Base-by-base conservation (phyloP, 176 grass and related monocot species). In the Aechmea fasciata region DNA sequence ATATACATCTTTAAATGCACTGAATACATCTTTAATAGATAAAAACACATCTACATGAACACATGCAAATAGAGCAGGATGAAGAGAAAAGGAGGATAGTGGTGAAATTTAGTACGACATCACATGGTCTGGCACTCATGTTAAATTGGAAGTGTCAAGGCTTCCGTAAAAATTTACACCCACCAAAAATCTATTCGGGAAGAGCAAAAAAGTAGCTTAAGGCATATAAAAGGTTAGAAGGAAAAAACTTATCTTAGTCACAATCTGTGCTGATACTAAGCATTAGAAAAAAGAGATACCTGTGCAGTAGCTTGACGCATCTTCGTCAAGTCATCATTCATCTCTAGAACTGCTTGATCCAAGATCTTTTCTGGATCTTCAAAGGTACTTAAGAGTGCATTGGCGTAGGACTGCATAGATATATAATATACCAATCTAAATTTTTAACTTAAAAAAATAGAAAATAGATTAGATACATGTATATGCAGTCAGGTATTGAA, bases 321-420 rank as follows among this genome's bases (percentile, higher is more conserved):
- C 79, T 99, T 99, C 57, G 81, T 93, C 55, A 99, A 90, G 70
- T 99, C 95, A 51, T 99, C 95, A 65, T 88, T 99, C 95, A 99
- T 99, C 70, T 99, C 95, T 49, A 99, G 52, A 64, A 99, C 95
- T 1, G 95, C 95, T 73, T 99, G 95, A 29, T 99, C 95, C 67
- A 99, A 86, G 51, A 99, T 99, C 84, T 99, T 99, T 72, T 99
- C 95, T 28, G 95, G 95, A 76, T 99, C 95, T 70, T 99, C 95
- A 80, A 99, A 90, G 28, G 95, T 57, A 78, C 78, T 94, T 71
- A 99, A 23, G 64, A 99, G 67, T 24, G 90, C 80, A 88, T 94
- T 99, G 70, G 95, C 84, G 73, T 99, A 99, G 49, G 95, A 99
- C 95, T 99, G 13, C 81, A 1, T 76, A 69, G 87, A 12, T 59